These are phyloP conservation scores for Puccinia novopanici DNA, from an alignment of 1,284 basidiomycete species.

Conservation along the genomic window DNA sequence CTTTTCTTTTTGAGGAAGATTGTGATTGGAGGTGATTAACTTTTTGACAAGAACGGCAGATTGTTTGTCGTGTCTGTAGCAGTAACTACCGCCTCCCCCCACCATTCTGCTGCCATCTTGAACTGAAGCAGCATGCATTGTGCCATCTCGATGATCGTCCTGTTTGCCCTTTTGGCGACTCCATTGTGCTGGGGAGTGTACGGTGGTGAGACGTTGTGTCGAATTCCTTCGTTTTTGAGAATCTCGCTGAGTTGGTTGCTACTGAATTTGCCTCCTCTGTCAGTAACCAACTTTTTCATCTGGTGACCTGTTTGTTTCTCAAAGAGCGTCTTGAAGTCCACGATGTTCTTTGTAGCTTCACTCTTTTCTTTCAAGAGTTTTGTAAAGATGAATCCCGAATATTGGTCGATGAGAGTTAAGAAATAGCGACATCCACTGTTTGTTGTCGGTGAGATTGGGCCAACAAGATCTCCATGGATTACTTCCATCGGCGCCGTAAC, in stretches of 20 bases:
- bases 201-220: background rate
- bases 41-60: too few relatives aligned
- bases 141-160: background rate
- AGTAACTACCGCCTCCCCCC: conserved; percentile 11
- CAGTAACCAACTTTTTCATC: too few relatives aligned
- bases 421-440: background rate
- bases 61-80: background rate
- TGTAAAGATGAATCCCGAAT: too few relatives aligned
- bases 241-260: too few relatives aligned
- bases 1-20: background rate
- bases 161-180: conserved; percentile 10
- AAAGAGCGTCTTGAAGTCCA: too few relatives aligned
- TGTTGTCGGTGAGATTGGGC: background rate
- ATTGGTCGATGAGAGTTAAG: background rate
- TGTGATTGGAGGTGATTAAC: background rate
- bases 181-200: conserved; percentile 19
- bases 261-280: too few relatives aligned
- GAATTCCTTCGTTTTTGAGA: background rate
- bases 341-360: too few relatives aligned
- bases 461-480: background rate
- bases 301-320: too few relatives aligned
- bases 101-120: background rate
- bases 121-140: background rate
- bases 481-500: background rate
- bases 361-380: too few relatives aligned